A percentile compares a stretch with the other conserved stretches of the same genome.
Evolutionary conservation across 2,329 filamentous ascomycete genomes (phyloP).

Genomic region (Zarea fungicola): DNA sequence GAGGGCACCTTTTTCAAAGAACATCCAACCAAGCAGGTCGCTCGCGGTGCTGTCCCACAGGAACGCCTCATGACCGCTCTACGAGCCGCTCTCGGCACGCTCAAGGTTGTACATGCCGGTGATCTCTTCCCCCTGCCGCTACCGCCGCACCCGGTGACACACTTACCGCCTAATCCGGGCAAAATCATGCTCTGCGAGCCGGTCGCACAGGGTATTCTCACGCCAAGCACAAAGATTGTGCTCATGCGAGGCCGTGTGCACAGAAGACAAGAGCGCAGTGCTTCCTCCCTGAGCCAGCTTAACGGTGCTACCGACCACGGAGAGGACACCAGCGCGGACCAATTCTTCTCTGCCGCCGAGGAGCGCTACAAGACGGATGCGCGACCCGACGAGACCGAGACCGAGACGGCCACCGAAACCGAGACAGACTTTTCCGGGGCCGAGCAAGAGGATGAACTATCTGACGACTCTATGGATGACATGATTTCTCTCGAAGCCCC

Average conservation of each 20-base stretch:
- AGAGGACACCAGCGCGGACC: slow-evolving; percentile 82
- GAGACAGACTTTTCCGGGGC: slow-evolving; percentile 57
- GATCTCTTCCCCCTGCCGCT: slow-evolving; percentile 75
- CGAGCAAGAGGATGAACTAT: slow-evolving; percentile 69
- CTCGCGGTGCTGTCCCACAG: slow-evolving; percentile 36
- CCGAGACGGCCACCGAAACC: slow-evolving; percentile 55
- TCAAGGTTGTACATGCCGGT: slow-evolving; percentile 75
- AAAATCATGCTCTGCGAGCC: slow-evolving; percentile 92
- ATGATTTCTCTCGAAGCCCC: slow-evolving; percentile 87
- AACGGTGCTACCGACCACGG: slow-evolving; percentile 59
- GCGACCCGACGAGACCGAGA: slow-evolving; percentile 46
- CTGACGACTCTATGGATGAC: slow-evolving; percentile 87
- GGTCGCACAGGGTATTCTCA: slow-evolving; percentile 78
- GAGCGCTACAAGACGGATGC: slow-evolving; percentile 60
- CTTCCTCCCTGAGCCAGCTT: slow-evolving; percentile 43
- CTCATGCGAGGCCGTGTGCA: slow-evolving; percentile 61
- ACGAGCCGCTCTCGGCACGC: slow-evolving; percentile 65
- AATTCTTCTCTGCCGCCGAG: slow-evolving; percentile 89
- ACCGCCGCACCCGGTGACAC: slow-evolving; percentile 79
- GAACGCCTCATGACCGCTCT: slow-evolving; percentile 61
- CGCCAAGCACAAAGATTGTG: slow-evolving; percentile 75
- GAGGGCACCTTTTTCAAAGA: slow-evolving; percentile 75
- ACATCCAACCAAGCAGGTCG: slow-evolving; percentile 41
- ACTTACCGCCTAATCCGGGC: slow-evolving; percentile 76
- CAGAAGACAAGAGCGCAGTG: slow-evolving; percentile 45